Evolutionary conservation across 768 basidiomycete genomes (phyloP), one percentile per base, ranked within the genome.

Genomic region (Boletellus sp.): DNA sequence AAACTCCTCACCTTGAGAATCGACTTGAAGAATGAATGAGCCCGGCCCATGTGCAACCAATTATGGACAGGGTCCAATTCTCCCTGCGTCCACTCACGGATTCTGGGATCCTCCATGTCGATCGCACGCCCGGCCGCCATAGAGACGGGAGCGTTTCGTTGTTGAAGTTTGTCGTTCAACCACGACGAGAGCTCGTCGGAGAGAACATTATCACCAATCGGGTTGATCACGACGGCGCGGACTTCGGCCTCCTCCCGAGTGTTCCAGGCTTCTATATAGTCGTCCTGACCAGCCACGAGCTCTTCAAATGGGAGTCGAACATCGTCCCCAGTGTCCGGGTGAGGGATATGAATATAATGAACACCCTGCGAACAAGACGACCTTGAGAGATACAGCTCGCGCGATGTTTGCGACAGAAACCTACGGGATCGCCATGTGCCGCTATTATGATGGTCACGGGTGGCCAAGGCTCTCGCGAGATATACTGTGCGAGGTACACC

Each of bases 401-500:
- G 17, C 39, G 40, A 31, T 19, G 6, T 38, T 10, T 23, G 10
- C 1, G 5, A 24, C 3, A 36, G 43, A 5, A 3, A 50, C 67
- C 50, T 33, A 69, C 69, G 3, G 63, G 59, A 28, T 57, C 49
- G 24, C 46, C 16, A 43, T 70, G 56, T 28, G 67, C 69, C 7
- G 64, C 47, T 33, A 63, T 26, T 47, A 70, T 52, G 2, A 69
- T 45, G 3, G 69, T 70, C 28, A 69, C 51, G 4, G 60, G 55
- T 1, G 61, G 61, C 52, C 63, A 67, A 23, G 59, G 63, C 13
- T 59, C 48, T 6, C 50, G 39, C 7, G 64, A 55, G 43, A 74
- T 57, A 57, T 83, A 85, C 55, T 76, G 75, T 17, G 72, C 74
- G 10, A 85, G 67, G 64, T 85, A 87, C 5, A 84, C 60, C 5